Evolutionary conservation across 257 asterid species (phyloP).

Genomic region (Craterostigma plantagineum): DNA sequence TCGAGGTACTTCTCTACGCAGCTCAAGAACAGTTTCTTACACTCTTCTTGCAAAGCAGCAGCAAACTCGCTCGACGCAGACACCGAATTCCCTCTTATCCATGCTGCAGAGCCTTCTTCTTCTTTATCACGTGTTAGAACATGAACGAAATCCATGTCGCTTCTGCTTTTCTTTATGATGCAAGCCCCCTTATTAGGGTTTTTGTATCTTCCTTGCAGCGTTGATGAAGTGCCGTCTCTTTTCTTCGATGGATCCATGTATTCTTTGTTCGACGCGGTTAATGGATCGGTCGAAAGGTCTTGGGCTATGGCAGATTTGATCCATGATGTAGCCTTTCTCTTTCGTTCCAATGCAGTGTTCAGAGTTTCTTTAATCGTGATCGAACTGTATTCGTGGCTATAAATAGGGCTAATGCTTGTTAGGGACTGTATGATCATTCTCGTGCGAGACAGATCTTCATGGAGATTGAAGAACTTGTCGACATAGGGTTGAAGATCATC

Average conservation of each 20-base stretch:
- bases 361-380: constrained; percentile 26
- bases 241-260: constrained; percentile 9
- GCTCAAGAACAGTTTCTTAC: constrained; percentile 30
- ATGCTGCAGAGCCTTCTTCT: constrained; percentile 15
- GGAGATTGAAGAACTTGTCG: constrained; percentile 37
- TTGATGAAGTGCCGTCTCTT: constrained; percentile 3
- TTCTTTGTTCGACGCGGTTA: background rate
- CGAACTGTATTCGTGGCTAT: constrained; percentile 21
- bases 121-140: constrained; percentile 17
- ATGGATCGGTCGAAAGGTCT: constrained; percentile 34
- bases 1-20: constrained; percentile 36
- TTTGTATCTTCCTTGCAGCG: constrained; percentile 2
- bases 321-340: constrained; percentile 41
- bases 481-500: constrained; percentile 25
- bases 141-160: constrained; percentile 9
- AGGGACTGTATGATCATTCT: constrained; percentile 40
- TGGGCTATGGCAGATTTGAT: constrained; percentile 44
- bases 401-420: constrained; percentile 23
- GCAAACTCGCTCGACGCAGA: constrained; percentile 21
- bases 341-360: constrained; percentile 30
- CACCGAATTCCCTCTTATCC: constrained; percentile 24
- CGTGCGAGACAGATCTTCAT: constrained; percentile 27
- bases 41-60: constrained; percentile 26
- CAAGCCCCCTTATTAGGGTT: constrained; percentile 20
- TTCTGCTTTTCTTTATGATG: constrained; percentile 11